phyloP scores from a whole-genome alignment of 768 basidiomycete species.

The Sutorius australiensis region DNA sequence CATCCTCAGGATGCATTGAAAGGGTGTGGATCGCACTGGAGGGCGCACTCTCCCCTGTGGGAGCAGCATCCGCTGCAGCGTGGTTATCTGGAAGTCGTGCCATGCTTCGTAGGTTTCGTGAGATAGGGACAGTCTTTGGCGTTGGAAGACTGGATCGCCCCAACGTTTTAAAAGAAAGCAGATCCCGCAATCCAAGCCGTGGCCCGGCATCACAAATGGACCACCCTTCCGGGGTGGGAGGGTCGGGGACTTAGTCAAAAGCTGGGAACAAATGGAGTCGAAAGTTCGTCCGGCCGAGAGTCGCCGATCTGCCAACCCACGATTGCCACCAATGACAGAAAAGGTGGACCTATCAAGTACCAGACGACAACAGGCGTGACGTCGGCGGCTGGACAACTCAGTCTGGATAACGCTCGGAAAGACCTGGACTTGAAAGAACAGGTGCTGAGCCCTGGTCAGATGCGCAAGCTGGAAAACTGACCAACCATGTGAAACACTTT shows the following conservation, averaged over 20 bases:
- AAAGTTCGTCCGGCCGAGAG: constrained; percentile 6
- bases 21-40: neutral
- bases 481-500: neutral
- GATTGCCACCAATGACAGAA: no score
- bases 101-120: constrained; percentile 6
- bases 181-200: neutral
- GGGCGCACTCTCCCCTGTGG: neutral
- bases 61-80: neutral
- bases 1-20: neutral
- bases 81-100: constrained; percentile 1
- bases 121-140: neutral
- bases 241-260: neutral
- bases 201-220: neutral
- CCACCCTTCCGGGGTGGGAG: neutral
- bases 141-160: neutral
- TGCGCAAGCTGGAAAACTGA: neutral
- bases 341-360: neutral
- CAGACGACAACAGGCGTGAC: neutral
- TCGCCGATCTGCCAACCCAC: neutral
- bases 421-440: neutral
- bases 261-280: neutral
- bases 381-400: neutral
- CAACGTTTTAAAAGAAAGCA: constrained; percentile 2
- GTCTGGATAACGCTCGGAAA: neutral
- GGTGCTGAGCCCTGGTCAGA: neutral